These are phyloP conservation scores for Colletotrichum limetticola DNA, from an alignment of 2,329 filamentous ascomycete species.

Conservation along the genomic window DNA sequence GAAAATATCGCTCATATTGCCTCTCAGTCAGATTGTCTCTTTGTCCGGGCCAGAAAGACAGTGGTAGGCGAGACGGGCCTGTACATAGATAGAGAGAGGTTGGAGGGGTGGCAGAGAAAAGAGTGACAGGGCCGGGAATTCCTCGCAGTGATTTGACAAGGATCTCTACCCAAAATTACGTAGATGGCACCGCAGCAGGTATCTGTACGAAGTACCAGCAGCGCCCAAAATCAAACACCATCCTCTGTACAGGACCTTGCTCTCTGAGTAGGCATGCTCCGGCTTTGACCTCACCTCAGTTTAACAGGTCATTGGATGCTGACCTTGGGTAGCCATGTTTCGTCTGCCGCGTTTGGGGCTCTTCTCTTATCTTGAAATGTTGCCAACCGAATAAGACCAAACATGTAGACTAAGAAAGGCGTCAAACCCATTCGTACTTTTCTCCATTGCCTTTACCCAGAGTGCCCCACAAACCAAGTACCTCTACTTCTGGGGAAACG, in stretches of 20 bases:
- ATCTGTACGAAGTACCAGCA: not conserved
- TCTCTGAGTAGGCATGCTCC: too few species aligned
- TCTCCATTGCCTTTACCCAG: not conserved
- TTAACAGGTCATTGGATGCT: not conserved
- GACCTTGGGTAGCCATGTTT: not conserved
- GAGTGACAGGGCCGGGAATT: constrained; percentile 13
- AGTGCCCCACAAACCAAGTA: not conserved
- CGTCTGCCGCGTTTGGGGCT: not conserved
- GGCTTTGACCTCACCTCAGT: not conserved
- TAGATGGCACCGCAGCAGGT: constrained; percentile 6
- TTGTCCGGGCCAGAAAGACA: not conserved
- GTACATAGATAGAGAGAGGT: not conserved
- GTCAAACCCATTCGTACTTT: not conserved
- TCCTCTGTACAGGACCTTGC: too few species aligned
- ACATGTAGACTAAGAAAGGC: not conserved
- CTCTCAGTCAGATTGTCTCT: constrained; percentile 5
- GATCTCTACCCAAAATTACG: constrained; percentile 21
- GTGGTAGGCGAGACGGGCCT: too few species aligned
- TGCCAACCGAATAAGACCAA: not conserved
- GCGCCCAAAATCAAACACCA: not conserved
- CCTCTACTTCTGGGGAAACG: constrained; percentile 3
- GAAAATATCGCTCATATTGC: constrained; percentile 25
- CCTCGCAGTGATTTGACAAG: constrained; percentile 18
- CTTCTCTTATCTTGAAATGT: not conserved
- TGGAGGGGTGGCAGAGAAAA: constrained; percentile 2